These are phyloP conservation scores for Eutrema yunnanense DNA, from an alignment of 345 rosid species.

Conservation along the genomic window DNA sequence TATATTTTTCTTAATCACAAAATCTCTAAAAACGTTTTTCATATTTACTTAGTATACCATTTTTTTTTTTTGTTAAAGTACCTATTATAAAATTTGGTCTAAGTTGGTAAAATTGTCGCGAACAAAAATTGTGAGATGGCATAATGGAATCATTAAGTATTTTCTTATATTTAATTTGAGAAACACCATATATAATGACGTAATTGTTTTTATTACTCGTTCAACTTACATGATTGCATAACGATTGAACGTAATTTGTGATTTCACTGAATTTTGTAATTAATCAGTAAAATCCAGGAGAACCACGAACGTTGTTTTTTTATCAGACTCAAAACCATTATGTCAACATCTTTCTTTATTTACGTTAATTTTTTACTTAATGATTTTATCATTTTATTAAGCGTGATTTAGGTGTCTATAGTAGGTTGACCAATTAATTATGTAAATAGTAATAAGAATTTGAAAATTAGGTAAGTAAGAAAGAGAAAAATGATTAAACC, in stretches of 20 bases:
- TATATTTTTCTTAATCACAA: too few relatives aligned
- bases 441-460: too few relatives aligned
- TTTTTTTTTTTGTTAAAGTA: too few relatives aligned
- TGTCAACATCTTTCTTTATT: background rate
- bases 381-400: background rate
- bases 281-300: background rate
- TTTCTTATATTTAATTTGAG: background rate
- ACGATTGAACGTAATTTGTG: background rate
- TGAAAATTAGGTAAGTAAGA: too few relatives aligned
- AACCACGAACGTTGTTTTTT: background rate
- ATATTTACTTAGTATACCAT: background rate
- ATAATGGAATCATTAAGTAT: background rate
- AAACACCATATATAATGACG: background rate
- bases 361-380: background rate
- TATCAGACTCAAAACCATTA: background rate
- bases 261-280: background rate
- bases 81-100: background rate
- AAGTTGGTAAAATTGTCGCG: background rate
- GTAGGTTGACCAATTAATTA: too few relatives aligned
- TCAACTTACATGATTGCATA: background rate
- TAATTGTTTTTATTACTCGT: background rate
- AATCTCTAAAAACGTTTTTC: background rate
- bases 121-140: background rate
- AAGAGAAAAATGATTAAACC: too few relatives aligned
- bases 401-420: too few relatives aligned